These are phyloP conservation scores for Pochonia chlamydosporia DNA, from an alignment of 2,329 filamentous ascomycete species.

Conservation along the genomic window DNA sequence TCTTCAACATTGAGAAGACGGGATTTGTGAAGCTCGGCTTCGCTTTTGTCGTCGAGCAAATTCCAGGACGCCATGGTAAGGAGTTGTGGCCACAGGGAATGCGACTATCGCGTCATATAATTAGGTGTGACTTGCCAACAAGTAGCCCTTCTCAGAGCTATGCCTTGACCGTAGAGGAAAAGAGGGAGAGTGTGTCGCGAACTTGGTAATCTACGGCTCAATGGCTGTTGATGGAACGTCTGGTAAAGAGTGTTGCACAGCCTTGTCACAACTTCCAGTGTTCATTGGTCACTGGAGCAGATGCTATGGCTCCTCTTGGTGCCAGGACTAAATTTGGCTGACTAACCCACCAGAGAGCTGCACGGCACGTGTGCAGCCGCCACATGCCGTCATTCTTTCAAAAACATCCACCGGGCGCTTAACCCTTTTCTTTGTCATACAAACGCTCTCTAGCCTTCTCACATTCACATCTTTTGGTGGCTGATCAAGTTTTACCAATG, in stretches of 20 bases:
- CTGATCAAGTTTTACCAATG: constrained; percentile 22
- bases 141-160: too few species aligned
- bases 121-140: too few species aligned
- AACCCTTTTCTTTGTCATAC: background rate
- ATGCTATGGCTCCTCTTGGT: too few species aligned
- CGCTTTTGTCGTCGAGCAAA: constrained; percentile 67
- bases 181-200: too few species aligned
- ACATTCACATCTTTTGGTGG: background rate
- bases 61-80: constrained; percentile 48
- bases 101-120: too few species aligned
- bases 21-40: constrained; percentile 79
- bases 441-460: background rate
- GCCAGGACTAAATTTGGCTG: background rate
- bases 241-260: too few species aligned
- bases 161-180: too few species aligned
- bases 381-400: constrained; percentile 1
- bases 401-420: background rate
- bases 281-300: too few species aligned
- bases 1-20: constrained; percentile 88
- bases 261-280: too few species aligned
- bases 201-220: too few species aligned
- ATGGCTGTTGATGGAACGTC: too few species aligned
- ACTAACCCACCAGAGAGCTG: background rate
- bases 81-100: background rate
- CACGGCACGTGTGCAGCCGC: too few species aligned